Conservation (phyloP, 495 filamentous ascomycete genomes). For the Talaromyces nanjingensis region DNA sequence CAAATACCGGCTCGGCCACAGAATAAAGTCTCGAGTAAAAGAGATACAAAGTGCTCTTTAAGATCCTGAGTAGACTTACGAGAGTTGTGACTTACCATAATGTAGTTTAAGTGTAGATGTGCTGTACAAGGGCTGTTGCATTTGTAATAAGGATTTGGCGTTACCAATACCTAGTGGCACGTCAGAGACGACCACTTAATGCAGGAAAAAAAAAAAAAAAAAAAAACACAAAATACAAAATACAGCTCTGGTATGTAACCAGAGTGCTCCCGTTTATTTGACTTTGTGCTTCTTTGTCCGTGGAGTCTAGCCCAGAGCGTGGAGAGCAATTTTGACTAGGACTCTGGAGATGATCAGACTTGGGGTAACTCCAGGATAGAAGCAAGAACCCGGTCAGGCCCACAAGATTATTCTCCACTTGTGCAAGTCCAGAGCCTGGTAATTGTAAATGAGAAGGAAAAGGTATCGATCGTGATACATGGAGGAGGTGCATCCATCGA, state of each 20-base stretch:
- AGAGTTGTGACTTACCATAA: neutral
- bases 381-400: neutral
- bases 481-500: neutral
- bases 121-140: neutral
- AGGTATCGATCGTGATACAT: neutral
- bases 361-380: neutral
- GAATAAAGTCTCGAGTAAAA: neutral
- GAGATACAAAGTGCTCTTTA: neutral
- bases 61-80: neutral
- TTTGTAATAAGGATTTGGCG: constrained; percentile 2
- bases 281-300: neutral
- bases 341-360: neutral
- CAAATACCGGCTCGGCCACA: constrained; percentile 6
- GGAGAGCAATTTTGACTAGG: neutral
- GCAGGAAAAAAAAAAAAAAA: neutral
- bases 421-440: neutral
- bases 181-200: neutral
- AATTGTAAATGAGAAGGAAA: neutral
- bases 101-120: neutral
- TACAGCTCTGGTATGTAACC: neutral
- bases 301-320: neutral
- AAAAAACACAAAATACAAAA: neutral
- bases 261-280: neutral
- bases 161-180: neutral
- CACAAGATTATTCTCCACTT: neutral